Evolutionary conservation across 208 protist species (phyloP).

Genomic region (Porcisia hertigi): DNA sequence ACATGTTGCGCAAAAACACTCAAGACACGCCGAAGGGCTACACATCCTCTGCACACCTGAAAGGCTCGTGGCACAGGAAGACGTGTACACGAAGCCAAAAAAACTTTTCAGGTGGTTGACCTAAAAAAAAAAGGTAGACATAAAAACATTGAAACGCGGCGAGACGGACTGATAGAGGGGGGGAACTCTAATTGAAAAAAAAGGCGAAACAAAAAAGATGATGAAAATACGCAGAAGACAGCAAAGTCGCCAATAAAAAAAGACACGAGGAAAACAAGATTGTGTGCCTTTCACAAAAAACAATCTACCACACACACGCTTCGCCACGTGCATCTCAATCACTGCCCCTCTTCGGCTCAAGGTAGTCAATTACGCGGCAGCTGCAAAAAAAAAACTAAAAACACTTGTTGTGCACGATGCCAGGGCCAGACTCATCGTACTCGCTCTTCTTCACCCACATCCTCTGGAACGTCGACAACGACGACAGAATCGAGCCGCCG

Average conservation of each 20-base stretch:
- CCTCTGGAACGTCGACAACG: no score
- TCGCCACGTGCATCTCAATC: no score
- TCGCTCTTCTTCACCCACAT: slow-evolving; percentile 99
- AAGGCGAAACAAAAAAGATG: no score
- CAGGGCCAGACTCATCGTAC: slow-evolving; percentile 97
- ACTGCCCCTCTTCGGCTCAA: neutral
- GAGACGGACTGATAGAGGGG: neutral
- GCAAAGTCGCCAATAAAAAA: neutral
- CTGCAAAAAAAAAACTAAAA: slow-evolving; percentile 51
- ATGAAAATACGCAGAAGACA: no score
- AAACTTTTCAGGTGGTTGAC: no score
- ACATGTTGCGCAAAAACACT: neutral
- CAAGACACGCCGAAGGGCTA: no score
- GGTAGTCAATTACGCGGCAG: neutral
- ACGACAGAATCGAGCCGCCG: no score
- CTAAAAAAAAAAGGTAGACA: no score
- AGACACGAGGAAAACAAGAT: neutral
- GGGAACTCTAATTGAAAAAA: neutral
- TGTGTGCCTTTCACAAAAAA: neutral
- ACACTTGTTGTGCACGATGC: slow-evolving; percentile 98
- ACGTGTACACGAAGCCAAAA: no score
- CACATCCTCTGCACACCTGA: neutral
- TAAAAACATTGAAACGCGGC: no score
- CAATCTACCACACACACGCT: neutral
- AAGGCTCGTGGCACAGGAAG: neutral